phyloP scores from a whole-genome alignment of 768 basidiomycete species.

The Tylopilus intermedius region DNA sequence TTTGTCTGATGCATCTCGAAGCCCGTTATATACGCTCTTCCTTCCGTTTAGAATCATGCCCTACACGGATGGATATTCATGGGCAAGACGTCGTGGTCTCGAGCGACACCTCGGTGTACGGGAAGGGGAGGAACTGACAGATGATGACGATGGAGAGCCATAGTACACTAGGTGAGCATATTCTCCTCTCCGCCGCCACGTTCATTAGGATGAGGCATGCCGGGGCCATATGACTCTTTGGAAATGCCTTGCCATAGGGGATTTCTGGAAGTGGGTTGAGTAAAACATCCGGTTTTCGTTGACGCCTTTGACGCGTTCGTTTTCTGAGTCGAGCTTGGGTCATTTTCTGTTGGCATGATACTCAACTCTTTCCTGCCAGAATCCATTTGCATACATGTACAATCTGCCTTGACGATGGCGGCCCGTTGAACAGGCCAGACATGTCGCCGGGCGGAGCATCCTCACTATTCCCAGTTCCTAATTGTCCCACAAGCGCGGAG shows the following conservation, averaged over 20 bases:
- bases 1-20: conserved; percentile 25
- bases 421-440: too few relatives aligned
- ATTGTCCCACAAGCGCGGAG: too few relatives aligned
- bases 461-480: too few relatives aligned
- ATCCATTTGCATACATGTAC: not conserved
- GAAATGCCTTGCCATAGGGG: conserved; percentile 19
- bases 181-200: not conserved
- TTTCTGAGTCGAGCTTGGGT: conserved; percentile 17
- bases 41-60: conserved; percentile 77
- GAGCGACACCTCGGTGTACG: conserved; percentile 57
- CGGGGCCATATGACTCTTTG: conserved; percentile 87
- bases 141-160: conserved; percentile 44
- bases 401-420: not conserved
- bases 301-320: conserved; percentile 12
- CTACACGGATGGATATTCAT: conserved; percentile 77
- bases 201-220: conserved; percentile 44
- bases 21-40: conserved; percentile 74
- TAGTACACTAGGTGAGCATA: conserved; percentile 11
- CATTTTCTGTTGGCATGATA: not conserved
- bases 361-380: conserved; percentile 1
- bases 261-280: conserved; percentile 25
- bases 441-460: too few relatives aligned
- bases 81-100: conserved; percentile 68
- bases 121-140: conserved; percentile 84
- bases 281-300: conserved; percentile 15